These are phyloP conservation scores for Penicillium digitatum DNA, from an alignment of 2,329 filamentous ascomycete species.

Conservation along the genomic window DNA sequence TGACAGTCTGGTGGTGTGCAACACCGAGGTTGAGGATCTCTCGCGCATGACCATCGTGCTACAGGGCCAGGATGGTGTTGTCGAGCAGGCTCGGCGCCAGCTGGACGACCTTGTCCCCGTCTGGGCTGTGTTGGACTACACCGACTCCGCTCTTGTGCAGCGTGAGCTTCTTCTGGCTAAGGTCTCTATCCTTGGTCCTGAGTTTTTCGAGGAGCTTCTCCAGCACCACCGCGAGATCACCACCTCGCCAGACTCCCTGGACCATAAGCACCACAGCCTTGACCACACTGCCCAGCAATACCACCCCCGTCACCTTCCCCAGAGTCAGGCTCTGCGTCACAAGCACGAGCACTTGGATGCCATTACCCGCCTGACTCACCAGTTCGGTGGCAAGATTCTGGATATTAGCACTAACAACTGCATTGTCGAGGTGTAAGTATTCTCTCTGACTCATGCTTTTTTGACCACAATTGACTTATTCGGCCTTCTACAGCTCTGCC, in stretches of 20 bases:
- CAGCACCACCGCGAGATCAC: slow-evolving; percentile 93
- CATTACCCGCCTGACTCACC: slow-evolving; percentile 94
- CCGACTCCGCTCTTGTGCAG: slow-evolving; percentile 85
- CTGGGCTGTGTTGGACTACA: slow-evolving; percentile 98
- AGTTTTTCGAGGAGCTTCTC: slow-evolving; percentile 96
- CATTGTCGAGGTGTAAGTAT: slow-evolving; percentile 88
- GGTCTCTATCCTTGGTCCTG: slow-evolving; percentile 91
- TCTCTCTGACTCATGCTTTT: background rate
- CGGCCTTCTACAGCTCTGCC: slow-evolving; percentile 60
- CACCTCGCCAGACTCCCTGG: slow-evolving; percentile 43
- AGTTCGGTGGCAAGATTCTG: slow-evolving; percentile 94
- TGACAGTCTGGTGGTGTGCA: slow-evolving; percentile 95
- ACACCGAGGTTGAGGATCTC: slow-evolving; percentile 92
- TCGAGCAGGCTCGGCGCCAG: slow-evolving; percentile 93
- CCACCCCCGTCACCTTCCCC: slow-evolving; percentile 81
- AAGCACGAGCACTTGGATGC: slow-evolving; percentile 97
- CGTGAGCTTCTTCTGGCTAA: slow-evolving; percentile 93
- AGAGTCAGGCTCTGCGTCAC: slow-evolving; percentile 84
- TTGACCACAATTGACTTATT: slow-evolving; percentile 2
- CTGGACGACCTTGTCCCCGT: slow-evolving; percentile 95
- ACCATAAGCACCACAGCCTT: slow-evolving; percentile 18
- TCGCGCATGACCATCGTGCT: slow-evolving; percentile 99
- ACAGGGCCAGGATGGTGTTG: slow-evolving; percentile 90
- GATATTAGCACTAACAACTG: slow-evolving; percentile 99
- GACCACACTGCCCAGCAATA: slow-evolving; percentile 48